These are phyloP conservation scores for Mercurialis annua DNA, from an alignment of 345 rosid species.

Conservation along the genomic window DNA sequence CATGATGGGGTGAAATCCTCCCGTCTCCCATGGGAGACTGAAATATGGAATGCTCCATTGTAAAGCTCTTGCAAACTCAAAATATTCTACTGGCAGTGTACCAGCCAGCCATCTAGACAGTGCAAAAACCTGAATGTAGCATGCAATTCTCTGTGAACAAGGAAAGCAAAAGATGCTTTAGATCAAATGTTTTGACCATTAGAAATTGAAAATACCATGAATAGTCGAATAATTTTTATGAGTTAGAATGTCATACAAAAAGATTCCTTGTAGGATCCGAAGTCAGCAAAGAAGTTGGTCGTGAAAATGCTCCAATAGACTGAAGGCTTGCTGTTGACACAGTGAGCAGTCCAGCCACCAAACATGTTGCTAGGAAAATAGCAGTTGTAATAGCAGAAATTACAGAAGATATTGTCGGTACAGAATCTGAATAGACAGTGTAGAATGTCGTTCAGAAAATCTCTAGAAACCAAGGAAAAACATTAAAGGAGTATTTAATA, in stretches of 20 bases:
- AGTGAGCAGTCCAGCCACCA: conserved; percentile 67
- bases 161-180: conserved; percentile 14
- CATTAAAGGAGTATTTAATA: background rate
- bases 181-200: background rate
- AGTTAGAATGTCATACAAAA: conserved; percentile 53
- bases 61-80: conserved; percentile 61
- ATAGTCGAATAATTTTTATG: conserved; percentile 4
- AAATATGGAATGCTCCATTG: conserved; percentile 92
- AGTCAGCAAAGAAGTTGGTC: conserved; percentile 47
- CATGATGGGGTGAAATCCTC: conserved; percentile 49
- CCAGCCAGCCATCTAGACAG: conserved; percentile 78
- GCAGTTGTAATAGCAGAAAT: conserved; percentile 48
- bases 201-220: background rate
- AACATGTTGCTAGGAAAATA: conserved; percentile 51
- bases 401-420: conserved; percentile 51
- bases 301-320: conserved; percentile 60
- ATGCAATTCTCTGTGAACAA: conserved; percentile 62
- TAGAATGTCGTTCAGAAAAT: conserved; percentile 15
- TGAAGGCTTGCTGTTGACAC: conserved; percentile 78
- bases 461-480: background rate
- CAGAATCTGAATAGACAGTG: conserved; percentile 51
- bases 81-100: conserved; percentile 64
- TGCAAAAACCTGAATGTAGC: conserved; percentile 90
- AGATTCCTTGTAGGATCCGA: conserved; percentile 75
- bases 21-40: conserved; percentile 85